Percentiles rank a stretch among this genome's conserved stretches.
Evolutionary conservation across 352 stramenopile genomes (phyloP).

Genomic region (Globisporangium emineosum): DNA sequence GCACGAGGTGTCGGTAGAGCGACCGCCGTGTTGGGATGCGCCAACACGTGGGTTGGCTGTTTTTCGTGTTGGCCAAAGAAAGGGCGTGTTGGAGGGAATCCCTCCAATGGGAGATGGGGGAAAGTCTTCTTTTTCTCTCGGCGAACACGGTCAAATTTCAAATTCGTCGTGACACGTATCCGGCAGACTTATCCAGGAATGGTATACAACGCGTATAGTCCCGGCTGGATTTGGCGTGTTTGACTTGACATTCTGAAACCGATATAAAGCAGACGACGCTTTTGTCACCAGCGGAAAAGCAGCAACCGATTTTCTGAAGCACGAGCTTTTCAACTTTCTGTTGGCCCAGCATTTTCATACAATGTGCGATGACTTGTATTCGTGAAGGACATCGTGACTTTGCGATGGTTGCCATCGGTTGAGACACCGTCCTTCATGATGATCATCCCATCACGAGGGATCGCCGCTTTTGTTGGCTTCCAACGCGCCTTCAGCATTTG

Average conservation of each 20-base stretch:
- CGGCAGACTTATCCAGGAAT: background rate
- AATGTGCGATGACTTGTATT: background rate
- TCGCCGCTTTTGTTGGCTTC: constrained; percentile 7
- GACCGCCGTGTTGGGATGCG: constrained; percentile 8
- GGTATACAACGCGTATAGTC: background rate
- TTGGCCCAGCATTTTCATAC: background rate
- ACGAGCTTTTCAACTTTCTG: background rate
- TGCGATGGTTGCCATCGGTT: constrained; percentile 3
- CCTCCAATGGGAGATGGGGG: no score
- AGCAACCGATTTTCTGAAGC: background rate
- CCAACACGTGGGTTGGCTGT: background rate
- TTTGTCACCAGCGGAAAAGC: background rate
- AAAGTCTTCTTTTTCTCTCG: constrained; percentile 1
- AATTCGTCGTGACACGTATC: background rate
- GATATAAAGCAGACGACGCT: background rate
- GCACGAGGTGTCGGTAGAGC: constrained; percentile 1
- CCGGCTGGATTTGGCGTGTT: background rate
- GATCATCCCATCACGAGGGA: background rate
- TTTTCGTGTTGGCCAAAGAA: constrained; percentile 19
- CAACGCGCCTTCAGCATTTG: background rate
- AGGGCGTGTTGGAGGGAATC: constrained; percentile 1
- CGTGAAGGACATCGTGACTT: background rate
- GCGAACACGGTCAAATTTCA: background rate
- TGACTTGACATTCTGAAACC: background rate
- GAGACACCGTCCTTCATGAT: background rate